Conservation (phyloP, 1,284 basidiomycete genomes). For the Pseudomicrostroma phylloplanum region DNA sequence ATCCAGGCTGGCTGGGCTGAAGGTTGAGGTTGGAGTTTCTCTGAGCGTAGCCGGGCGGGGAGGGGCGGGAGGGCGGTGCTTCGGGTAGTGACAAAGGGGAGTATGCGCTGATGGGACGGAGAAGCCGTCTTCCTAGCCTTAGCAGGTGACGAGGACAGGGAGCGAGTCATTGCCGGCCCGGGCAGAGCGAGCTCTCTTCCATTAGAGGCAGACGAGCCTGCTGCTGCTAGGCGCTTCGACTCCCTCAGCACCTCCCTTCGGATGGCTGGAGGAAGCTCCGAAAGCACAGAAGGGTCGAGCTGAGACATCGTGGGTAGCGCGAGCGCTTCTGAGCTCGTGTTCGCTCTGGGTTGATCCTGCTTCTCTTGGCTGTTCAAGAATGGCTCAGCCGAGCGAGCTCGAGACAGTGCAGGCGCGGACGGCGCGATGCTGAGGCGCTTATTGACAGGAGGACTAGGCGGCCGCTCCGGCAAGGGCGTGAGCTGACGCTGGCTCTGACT, state of each 20-base stretch:
- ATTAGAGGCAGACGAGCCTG: neutral
- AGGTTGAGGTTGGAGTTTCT: neutral
- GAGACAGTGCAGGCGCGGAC: too few relatives aligned
- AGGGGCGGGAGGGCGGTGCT: neutral
- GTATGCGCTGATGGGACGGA: conserved; percentile 9
- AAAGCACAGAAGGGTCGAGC: conserved; percentile 40
- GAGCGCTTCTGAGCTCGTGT: conserved; percentile 12
- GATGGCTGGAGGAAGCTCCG: conserved; percentile 34
- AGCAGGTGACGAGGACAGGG: conserved; percentile 15
- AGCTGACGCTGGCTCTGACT: too few relatives aligned
- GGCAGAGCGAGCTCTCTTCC: too few relatives aligned
- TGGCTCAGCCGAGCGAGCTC: too few relatives aligned
- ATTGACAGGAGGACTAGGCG: too few relatives aligned
- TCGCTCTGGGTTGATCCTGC: too few relatives aligned
- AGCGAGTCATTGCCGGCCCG: conserved; percentile 10
- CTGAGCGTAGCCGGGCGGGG: conserved; percentile 7
- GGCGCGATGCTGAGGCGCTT: too few relatives aligned
- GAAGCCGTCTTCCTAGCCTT: conserved; percentile 15
- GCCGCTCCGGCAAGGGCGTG: too few relatives aligned
- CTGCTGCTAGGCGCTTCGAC: conserved; percentile 8
- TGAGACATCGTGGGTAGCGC: conserved; percentile 39
- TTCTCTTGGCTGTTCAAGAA: too few relatives aligned
- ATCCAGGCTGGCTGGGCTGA: neutral
- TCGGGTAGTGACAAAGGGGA: conserved; percentile 15
- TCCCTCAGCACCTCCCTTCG: conserved; percentile 39